A percentile compares a stretch with the other conserved stretches of the same genome.
Conservation (phyloP, 225 moss, liverwort and hornwort species). For the Pseudoscleropodium purum region DNA sequence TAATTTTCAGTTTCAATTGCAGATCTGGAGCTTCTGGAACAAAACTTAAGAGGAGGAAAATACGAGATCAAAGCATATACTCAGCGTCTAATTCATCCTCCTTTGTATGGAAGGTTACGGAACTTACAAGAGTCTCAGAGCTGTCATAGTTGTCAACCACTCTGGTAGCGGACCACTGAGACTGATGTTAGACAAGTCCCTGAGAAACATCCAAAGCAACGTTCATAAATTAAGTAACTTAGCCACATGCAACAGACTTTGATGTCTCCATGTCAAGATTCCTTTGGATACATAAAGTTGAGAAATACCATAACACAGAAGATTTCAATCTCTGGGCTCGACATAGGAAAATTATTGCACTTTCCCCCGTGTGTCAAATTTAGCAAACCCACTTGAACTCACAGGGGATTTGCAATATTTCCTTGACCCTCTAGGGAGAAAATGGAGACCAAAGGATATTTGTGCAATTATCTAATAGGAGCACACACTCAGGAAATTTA, state of each 20-base stretch:
- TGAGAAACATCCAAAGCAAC: background rate
- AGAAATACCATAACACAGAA: background rate
- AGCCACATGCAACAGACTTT: background rate
- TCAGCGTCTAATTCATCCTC: background rate
- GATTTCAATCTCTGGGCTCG: background rate
- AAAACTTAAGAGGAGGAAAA: background rate
- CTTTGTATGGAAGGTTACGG: background rate
- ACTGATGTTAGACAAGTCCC: background rate
- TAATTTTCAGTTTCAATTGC: background rate
- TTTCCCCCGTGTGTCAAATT: background rate
- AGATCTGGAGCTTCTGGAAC: background rate
- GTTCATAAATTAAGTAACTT: background rate
- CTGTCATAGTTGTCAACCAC: background rate
- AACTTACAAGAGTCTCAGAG: background rate
- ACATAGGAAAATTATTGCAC: background rate
- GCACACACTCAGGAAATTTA: background rate
- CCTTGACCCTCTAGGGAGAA: background rate
- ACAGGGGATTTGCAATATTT: background rate
- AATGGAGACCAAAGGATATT: background rate
- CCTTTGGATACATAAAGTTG: background rate
- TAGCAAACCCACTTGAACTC: background rate
- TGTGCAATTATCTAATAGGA: background rate
- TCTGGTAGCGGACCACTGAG: background rate
- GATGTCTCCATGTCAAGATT: background rate
- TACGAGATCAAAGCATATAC: background rate